Percentiles rank a stretch among this genome's conserved stretches.
Conservation (phyloP, 768 basidiomycete genomes). For the Mycena crocata region DNA sequence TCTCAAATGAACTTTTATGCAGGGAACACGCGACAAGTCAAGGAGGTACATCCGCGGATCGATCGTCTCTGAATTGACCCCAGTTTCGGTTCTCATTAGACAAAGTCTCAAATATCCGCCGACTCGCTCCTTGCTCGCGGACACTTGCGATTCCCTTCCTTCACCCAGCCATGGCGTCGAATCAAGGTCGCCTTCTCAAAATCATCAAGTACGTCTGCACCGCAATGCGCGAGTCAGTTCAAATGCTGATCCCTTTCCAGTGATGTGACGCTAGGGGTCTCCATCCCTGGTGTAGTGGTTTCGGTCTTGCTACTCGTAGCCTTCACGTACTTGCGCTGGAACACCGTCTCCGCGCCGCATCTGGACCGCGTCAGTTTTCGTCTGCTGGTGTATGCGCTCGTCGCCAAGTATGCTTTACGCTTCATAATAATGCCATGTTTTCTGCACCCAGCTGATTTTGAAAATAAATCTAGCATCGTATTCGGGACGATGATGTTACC, state of each 20-base stretch:
- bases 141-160: too few species aligned
- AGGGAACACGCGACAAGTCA: too few species aligned
- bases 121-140: too few species aligned
- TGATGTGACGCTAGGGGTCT: not conserved
- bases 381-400: conserved; percentile 33
- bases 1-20: too few species aligned
- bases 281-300: not conserved
- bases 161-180: too few species aligned
- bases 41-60: too few species aligned
- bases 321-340: not conserved
- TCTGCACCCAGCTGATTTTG: too few species aligned
- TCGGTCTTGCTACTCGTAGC: not conserved
- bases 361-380: conserved; percentile 41
- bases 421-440: too few species aligned
- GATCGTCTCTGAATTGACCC: too few species aligned
- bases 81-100: too few species aligned
- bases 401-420: conserved; percentile 37
- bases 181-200: too few species aligned
- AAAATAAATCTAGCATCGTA: not conserved
- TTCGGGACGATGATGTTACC: not conserved
- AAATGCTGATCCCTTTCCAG: not conserved
- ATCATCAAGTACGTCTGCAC: not conserved
- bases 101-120: too few species aligned
- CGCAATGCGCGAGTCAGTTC: not conserved
- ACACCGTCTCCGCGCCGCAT: conserved; percentile 11